These are phyloP conservation scores for Diaporthe caulivora DNA, from an alignment of 2,329 filamentous ascomycete species.

Conservation along the genomic window DNA sequence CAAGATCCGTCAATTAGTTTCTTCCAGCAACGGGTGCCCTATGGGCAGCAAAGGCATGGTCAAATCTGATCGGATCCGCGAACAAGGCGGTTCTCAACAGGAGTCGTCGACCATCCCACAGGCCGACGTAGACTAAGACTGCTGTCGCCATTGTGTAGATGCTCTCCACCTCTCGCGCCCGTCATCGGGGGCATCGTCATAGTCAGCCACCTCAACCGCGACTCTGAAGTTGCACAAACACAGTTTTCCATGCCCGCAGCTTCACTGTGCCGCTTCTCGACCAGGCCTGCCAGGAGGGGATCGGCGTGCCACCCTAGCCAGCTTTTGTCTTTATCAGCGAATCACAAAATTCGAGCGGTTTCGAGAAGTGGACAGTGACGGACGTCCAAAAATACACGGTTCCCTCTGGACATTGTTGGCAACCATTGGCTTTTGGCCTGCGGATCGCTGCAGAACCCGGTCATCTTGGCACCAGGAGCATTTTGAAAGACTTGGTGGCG, in stretches of 20 bases:
- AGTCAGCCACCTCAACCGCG: conserved; percentile 35
- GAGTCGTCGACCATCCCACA: background rate
- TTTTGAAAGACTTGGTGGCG: conserved; percentile 1
- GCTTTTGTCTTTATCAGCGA: conserved; percentile 34
- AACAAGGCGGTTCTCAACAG: conserved; percentile 6
- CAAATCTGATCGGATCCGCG: conserved; percentile 7
- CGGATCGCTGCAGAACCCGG: conserved; percentile 25
- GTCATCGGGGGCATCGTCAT: conserved; percentile 34
- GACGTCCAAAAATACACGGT: conserved; percentile 19
- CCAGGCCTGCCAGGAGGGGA: background rate
- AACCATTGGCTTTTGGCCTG: conserved; percentile 16
- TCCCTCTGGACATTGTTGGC: conserved; percentile 20
- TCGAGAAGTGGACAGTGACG: conserved; percentile 21
- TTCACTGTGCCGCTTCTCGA: conserved; percentile 26
- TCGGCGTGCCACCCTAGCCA: conserved; percentile 28
- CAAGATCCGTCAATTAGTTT: conserved; percentile 1
- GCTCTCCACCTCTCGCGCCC: conserved; percentile 23
- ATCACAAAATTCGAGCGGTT: conserved; percentile 38
- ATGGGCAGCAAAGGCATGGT: background rate
- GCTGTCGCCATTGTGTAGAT: conserved; percentile 26
- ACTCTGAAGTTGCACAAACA: conserved; percentile 34
- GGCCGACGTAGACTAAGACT: background rate
- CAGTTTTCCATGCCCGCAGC: conserved; percentile 27
- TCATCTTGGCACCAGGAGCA: background rate
- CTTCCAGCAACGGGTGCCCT: background rate